Evolutionary conservation across 2,329 filamentous ascomycete genomes (phyloP), one percentile per base, ranked within the genome.

Genomic region (Blastomyces gilchristii): DNA sequence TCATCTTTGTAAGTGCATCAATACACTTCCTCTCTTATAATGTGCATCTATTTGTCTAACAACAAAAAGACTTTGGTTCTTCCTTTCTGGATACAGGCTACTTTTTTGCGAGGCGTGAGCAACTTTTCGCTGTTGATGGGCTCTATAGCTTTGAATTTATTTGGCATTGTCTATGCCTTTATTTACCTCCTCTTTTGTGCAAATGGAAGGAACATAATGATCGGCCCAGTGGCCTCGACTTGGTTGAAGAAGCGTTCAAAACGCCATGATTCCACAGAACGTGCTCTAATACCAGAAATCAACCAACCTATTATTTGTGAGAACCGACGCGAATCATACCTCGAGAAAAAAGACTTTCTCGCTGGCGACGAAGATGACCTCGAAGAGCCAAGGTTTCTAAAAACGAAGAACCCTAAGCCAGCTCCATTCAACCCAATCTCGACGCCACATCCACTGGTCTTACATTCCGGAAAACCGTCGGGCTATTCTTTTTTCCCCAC

Each of bases 181-280:
- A 61, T 72, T 8, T 68, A 71, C 25, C 63, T 72, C 22, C 50
- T 70, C 9, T 62, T 72, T 54, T 68, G 69, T 25, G 65, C 66
- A 41, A 68, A 68, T 49, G 66, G 67, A 39, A 64, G 62, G 16
- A 66, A 63, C 43, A 57, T 62, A 53, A 57, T 59, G 57, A 49
- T 59, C 43, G 31, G 62, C 41, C 49, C 34, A 61, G 41, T 16
- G 11, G 34, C 45, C 54, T 50, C 62, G n/a, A 18, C 58, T 61
- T 63, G 64, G 64, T 12, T 41, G 59, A 47, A 63, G 59, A 54
- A 53, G 12, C 18, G n/a, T n/a, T 11, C 47, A 11, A 54, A 52
- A 22, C 22, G 39, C 14, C 22, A 58, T 14, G 54, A 39, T 31
- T 45, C 60, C 9, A n/a, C 47, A 25, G 59, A 39, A 9, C 31